Base-by-base conservation (phyloP, 805 yeast genomes). In the Cyberlindnera maclurae region DNA sequence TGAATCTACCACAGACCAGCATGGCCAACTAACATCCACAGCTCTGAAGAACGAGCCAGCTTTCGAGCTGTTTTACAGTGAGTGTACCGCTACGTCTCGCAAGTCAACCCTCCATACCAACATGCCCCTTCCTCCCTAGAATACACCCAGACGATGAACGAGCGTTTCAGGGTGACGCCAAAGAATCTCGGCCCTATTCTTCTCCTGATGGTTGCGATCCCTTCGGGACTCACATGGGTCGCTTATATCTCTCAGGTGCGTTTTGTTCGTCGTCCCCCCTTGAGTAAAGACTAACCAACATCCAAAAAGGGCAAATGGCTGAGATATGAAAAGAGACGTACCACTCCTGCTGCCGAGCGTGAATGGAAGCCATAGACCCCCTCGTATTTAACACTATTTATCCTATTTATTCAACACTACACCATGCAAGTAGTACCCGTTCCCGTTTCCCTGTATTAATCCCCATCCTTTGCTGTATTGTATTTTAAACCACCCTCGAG, bases 21-120 rank as follows among this genome's bases (percentile, higher is more conserved):
- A 20, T 20, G 8, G 8, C 5, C 24, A 20, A 40, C 45, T 43
- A 46, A 46, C 44, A 28, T n/a, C 31, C 30, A 31, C 35, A 51
- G 56, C 56, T 6, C 43, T 51, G 12, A 51, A 42, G 34, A 41
- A 45, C 28, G 56, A 51, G 32, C 56, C 56, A 20, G 56, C 56
- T 2, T 43, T 51, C 20, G 56, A 51, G 43, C 39, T 39, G 26
- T 51, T 47, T 40, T 51, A 51, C 36, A 43, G 56, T 50, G 44
- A 22, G 56, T 45, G 27, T 11, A 26, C 20, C 15, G 18, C 29
- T 26, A 5, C 15, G 12, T 13, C n/a, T 11, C 39, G n/a, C 36
- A 15, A 15, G 33, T 26, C 7, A 26, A 28, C 12, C n/a, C n/a
- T 4, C 5, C 12, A 12, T 9, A 43, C 39, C 40, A 36, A 45